Conservation (phyloP, 495 filamentous ascomycete species). For the Tetracladium marchalianum region DNA sequence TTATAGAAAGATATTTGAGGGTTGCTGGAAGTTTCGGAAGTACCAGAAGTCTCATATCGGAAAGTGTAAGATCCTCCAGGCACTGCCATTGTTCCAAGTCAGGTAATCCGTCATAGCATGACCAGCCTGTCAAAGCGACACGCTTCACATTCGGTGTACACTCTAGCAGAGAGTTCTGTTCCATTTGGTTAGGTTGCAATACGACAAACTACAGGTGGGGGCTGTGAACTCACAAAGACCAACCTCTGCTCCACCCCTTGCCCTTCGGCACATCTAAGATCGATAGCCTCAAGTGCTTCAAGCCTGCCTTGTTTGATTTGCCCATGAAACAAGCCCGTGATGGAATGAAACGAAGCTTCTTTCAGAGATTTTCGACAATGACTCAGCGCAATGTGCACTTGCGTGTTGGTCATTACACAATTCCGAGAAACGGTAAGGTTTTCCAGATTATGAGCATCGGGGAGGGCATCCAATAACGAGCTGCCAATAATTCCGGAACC, state of each 20-base stretch:
- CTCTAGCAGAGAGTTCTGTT: background rate
- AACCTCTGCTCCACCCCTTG: background rate
- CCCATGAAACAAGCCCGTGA: constrained; percentile 1
- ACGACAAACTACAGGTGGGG: background rate
- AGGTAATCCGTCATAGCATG: background rate
- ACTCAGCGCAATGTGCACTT: constrained; percentile 6
- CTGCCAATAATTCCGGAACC: constrained; percentile 12
- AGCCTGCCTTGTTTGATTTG: constrained; percentile 3
- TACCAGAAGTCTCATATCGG: background rate
- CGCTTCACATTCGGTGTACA: constrained; percentile 6
- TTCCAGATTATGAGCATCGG: constrained; percentile 8
- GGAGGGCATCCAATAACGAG: constrained; percentile 9
- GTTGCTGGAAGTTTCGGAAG: constrained; percentile 10
- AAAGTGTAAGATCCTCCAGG: constrained; percentile 10
- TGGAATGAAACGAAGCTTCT: constrained; percentile 4
- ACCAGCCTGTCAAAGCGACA: constrained; percentile 6
- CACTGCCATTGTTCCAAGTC: constrained; percentile 4
- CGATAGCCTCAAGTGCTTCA: constrained; percentile 2
- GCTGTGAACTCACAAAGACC: background rate
- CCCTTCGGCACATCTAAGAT: background rate
- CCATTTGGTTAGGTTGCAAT: background rate
- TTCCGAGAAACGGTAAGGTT: constrained; percentile 6
- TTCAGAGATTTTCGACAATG: constrained; percentile 5
- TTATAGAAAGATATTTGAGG: constrained; percentile 10
- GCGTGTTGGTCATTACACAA: constrained; percentile 3